Base-by-base conservation (phyloP, 345 rosid species). In the Camelina hispida region DNA sequence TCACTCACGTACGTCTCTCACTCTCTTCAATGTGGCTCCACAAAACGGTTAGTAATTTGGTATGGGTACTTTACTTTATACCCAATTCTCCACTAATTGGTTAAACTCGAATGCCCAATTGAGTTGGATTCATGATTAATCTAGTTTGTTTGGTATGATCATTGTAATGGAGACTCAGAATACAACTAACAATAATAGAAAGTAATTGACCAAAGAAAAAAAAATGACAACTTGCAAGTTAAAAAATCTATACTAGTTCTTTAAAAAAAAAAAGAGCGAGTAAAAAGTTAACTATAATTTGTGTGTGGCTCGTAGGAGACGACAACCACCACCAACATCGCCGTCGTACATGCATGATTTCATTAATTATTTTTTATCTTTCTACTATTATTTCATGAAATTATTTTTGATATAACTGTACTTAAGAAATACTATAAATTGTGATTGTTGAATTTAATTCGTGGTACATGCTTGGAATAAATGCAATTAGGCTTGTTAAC, bases 1-100 rank as follows among this genome's bases (percentile, higher is more conserved):
- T 12, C 12, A 28, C 60, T 55, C 18, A 25, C 16, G 1, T 23
- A 25, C 35, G 5, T 23, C 35, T 54, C 59, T 6, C 4, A 12
- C 44, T 43, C 60, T 56, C 13, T 56, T 56, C 61, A 56, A 56
- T 56, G 61, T 56, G 20, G 61, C 62, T 56, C 62, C 62, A 30
- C 40, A 15, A 8, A 30, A n/a, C 62, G 14, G 42, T 56, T 32
- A 38, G 62, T 48, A 48, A 48, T 16, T 48, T 48, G 53, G 53
- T 17, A 17, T 48, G 53, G 53, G 22, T 48, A 16, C 9, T 16
- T 16, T 8, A 44, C 7, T 6, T 44, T 44, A 44, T 42, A 42
- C 46, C 2, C 16, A 44, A 15, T 44, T 44, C 50, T 16, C 53
- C 53, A 48, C 2, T 48, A 16, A 16, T 46, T 48, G 22, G 53